phyloP scores from a whole-genome alignment of 2,329 filamentous ascomycete genomes.

The Penicillium sp. region DNA sequence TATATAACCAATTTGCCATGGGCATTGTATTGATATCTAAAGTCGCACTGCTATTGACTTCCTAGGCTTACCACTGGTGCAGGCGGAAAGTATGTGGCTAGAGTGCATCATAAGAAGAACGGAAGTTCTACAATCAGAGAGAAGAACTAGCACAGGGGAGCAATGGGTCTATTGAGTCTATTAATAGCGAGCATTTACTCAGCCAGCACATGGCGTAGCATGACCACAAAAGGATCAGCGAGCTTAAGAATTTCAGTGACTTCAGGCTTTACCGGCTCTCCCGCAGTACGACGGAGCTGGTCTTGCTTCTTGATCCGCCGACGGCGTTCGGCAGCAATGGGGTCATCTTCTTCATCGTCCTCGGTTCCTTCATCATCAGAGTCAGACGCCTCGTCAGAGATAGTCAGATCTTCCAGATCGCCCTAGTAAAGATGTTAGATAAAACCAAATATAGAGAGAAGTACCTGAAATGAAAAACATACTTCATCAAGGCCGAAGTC shows the following conservation, averaged over 20 bases:
- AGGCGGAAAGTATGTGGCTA: no score
- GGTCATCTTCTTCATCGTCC: conserved; percentile 73
- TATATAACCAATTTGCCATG: conserved; percentile 4
- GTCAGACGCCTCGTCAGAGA: conserved; percentile 69
- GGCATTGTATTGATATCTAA: neutral
- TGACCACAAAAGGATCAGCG: conserved; percentile 73
- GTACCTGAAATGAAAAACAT: conserved; percentile 25
- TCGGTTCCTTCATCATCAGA: conserved; percentile 66
- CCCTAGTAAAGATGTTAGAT: conserved; percentile 38
- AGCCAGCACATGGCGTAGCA: conserved; percentile 79
- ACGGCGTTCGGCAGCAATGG: conserved; percentile 81
- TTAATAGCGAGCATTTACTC: conserved; percentile 50
- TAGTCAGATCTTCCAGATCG: conserved; percentile 82
- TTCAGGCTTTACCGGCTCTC: conserved; percentile 77
- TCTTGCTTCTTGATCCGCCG: conserved; percentile 76
- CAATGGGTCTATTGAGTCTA: neutral
- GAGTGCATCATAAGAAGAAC: no score
- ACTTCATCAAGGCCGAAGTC: conserved; percentile 90
- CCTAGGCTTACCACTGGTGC: no score
- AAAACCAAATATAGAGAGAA: neutral
- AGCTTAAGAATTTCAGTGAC: conserved; percentile 80
- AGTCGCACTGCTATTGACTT: no score
- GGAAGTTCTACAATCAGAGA: no score
- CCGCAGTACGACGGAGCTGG: conserved; percentile 73
- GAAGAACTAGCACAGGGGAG: neutral